Evolutionary conservation across 1,139 yeast genomes (phyloP).

Genomic region (Kluyveromyces sp.): DNA sequence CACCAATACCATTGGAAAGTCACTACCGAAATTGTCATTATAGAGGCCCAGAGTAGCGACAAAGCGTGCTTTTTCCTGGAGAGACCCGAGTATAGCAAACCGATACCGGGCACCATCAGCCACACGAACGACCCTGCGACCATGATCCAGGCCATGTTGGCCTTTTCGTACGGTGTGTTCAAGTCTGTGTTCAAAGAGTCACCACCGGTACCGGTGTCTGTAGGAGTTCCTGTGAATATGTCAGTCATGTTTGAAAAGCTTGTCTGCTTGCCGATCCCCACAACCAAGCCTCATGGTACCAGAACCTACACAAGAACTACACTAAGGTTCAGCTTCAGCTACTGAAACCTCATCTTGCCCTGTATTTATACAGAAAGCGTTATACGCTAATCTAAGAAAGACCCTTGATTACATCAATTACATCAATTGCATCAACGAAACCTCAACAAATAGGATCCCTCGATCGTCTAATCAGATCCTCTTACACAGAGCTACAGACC

Average conservation of each 20-base stretch:
- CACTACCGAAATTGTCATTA: constrained; percentile 77
- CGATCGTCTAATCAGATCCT: background rate
- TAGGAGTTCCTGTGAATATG: constrained; percentile 36
- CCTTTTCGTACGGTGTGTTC: constrained; percentile 63
- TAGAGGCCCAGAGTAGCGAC: constrained; percentile 86
- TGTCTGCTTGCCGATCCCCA: background rate
- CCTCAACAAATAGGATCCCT: background rate
- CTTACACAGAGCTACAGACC: background rate
- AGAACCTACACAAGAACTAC: too few relatives aligned
- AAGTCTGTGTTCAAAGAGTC: constrained; percentile 67
- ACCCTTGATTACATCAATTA: background rate
- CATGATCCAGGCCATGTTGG: constrained; percentile 87
- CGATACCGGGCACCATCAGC: constrained; percentile 94
- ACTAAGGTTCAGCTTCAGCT: too few relatives aligned
- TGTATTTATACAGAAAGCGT: background rate
- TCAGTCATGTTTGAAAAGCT: constrained; percentile 9
- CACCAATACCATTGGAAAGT: constrained; percentile 95
- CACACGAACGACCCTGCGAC: constrained; percentile 71
- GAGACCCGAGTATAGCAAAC: constrained; percentile 81
- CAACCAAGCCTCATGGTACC: too few relatives aligned
- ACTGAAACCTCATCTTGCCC: background rate
- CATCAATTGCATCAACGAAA: background rate
- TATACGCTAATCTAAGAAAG: background rate
- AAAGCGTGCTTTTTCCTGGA: constrained; percentile 90
- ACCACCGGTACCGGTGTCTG: constrained; percentile 69